Percentiles rank a stretch among this genome's conserved stretches.
Evolutionary conservation across 148 eudicot species (phyloP).

Genomic region (Heliosperma pusillum): DNA sequence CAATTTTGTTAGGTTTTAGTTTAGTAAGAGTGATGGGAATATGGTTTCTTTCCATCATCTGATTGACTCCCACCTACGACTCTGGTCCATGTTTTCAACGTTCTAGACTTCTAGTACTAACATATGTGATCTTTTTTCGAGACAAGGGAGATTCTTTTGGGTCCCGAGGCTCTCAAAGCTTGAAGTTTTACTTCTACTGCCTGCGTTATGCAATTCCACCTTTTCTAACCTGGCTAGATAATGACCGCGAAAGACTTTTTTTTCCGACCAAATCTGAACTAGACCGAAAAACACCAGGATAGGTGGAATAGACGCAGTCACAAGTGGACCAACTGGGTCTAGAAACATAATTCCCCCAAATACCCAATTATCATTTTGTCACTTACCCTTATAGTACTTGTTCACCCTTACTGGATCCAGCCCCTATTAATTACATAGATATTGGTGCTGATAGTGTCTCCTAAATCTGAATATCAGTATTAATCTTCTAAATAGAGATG

Average conservation of each 20-base stretch:
- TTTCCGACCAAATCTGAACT: not conserved
- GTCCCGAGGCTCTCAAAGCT: not conserved
- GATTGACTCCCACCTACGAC: too few relatives aligned
- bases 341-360: not conserved
- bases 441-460: not conserved
- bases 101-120: not conserved
- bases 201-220: not conserved
- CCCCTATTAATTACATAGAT: not conserved
- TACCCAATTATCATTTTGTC: too few relatives aligned
- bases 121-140: not conserved
- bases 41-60: too few relatives aligned
- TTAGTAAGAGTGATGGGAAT: not conserved
- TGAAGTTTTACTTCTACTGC: not conserved
- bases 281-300: not conserved
- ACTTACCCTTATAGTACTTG: not conserved
- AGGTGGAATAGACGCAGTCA: too few relatives aligned
- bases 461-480: not conserved
- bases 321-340: not conserved
- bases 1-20: not conserved
- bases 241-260: not conserved
- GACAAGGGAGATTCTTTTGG: not conserved
- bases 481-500: not conserved
- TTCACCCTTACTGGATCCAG: not conserved
- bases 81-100: not conserved
- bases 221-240: not conserved